Evolutionary conservation across 352 stramenopile species (phyloP).

Genomic region (Phytophthora quininea): DNA sequence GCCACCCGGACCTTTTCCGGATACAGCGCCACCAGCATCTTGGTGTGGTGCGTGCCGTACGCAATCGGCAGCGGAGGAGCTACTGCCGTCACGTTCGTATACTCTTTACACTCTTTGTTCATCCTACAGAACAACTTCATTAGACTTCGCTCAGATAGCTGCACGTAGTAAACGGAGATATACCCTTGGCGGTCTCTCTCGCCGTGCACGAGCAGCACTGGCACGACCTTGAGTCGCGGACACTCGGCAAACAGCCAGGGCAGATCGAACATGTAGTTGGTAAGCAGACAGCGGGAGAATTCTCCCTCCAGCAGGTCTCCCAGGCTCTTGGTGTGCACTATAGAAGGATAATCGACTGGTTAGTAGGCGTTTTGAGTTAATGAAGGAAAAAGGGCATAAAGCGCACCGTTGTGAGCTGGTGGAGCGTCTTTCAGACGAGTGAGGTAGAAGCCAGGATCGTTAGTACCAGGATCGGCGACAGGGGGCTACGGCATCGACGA

Average conservation of each 20-base stretch:
- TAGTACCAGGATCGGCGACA: not conserved
- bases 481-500: not conserved
- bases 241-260: conserved; percentile 74
- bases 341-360: not conserved
- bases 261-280: conserved; percentile 86
- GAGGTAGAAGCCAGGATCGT: conserved; percentile 39
- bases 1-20: conserved; percentile 67
- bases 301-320: conserved; percentile 59
- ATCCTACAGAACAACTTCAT: conserved; percentile 40
- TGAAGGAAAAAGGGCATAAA: not conserved
- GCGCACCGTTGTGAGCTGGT: conserved; percentile 55
- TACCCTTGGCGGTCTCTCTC: conserved; percentile 61
- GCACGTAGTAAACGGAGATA: not conserved
- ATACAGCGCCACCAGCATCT: conserved; percentile 84
- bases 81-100: conserved; percentile 64
- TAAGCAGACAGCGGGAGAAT: conserved; percentile 69
- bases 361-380: not conserved
- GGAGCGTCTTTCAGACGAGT: conserved; percentile 42
- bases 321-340: conserved; percentile 53
- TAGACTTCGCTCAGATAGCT: not conserved
- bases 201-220: conserved; percentile 80
- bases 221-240: conserved; percentile 58
- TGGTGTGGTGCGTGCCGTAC: conserved; percentile 89
- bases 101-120: conserved; percentile 58
- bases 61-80: conserved; percentile 77